Percentiles rank a stretch among this genome's conserved stretches.
phyloP scores from a whole-genome alignment of 2,329 filamentous ascomycete species.

The Metarhizium rileyi region DNA sequence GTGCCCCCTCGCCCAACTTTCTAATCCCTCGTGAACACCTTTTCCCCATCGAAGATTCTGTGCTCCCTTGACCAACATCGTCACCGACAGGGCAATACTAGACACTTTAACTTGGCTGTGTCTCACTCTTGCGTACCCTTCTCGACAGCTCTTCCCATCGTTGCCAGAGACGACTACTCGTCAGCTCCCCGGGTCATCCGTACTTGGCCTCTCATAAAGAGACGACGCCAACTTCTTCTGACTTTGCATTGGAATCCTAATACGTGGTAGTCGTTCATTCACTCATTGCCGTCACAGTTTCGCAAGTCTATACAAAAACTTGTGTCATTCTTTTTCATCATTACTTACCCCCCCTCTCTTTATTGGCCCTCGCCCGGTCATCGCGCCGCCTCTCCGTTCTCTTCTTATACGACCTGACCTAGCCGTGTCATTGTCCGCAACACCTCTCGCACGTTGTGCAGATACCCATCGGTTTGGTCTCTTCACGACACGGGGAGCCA shows the following conservation, averaged over 20 bases:
- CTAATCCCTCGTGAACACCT: constrained; percentile 13
- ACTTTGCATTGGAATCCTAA: not conserved
- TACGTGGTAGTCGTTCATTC: not conserved
- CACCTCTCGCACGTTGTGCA: not conserved
- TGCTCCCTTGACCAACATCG: constrained; percentile 23
- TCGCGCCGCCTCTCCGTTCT: not conserved
- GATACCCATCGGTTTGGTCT: not conserved
- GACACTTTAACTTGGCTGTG: constrained; percentile 19
- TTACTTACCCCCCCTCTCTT: not conserved
- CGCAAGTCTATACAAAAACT: not conserved
- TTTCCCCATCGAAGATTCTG: constrained; percentile 16
- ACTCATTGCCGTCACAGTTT: not conserved
- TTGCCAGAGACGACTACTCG: constrained; percentile 12
- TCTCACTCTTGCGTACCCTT: constrained; percentile 23
- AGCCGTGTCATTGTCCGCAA: not conserved
- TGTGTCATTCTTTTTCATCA: not conserved
- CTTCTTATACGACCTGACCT: not conserved
- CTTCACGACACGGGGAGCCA: not conserved
- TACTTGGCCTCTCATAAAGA: constrained; percentile 3
- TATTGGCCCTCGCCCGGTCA: not conserved
- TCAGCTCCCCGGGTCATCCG: constrained; percentile 6
- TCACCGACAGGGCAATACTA: constrained; percentile 20
- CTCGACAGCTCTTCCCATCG: constrained; percentile 17
- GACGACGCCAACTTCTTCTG: constrained; percentile 7
- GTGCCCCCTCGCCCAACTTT: constrained; percentile 18